Evolutionary conservation across 495 filamentous ascomycete species (phyloP), one percentile per base, ranked within the genome.

Genomic region (Cercophora scortea): DNA sequence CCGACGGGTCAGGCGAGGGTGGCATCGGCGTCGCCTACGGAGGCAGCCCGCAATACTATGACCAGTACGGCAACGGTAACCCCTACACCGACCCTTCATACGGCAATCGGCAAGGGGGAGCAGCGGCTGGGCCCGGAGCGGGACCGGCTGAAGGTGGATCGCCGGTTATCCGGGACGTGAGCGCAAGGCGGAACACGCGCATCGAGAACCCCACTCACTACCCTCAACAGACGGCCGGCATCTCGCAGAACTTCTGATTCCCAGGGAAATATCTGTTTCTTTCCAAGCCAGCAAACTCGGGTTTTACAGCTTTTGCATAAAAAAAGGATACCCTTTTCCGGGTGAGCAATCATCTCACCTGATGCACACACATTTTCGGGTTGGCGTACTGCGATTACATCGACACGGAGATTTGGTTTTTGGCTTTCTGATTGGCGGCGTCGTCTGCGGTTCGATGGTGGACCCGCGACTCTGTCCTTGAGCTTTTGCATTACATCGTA

Each of bases 91-190:
- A 69, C 13, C 25, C 25, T 25, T 25, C 25, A 25, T 25, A 25
- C 25, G 25, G 25, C 25, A 25, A 25, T 5, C 25, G 25, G 25
- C 25, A 25, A 25, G 25, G 25, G 25, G 65, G 58, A 41, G 55
- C 60, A 32, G 67, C 64, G 44, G 59, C 42, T 9, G 32, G 32
- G 32, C 53, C 63, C 47, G 47, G 41, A 15, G 52, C 55, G 25
- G 48, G 48, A 38, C 45, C 43, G 12, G 61, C 32, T 49, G 69
- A 76, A 51, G 71, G 71, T 35, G 78, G 67, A 18, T 82, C 85
- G 55, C 93, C 93, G 3, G 85, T 98, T 32, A 96, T 98, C 45
- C 79, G 91, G n/a, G 93, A 97, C 66, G 90, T 96, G 34, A 82
- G 83, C 56, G 93, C 93, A 2, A 77, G 93, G 55, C 79, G 93